Base-by-base conservation (phyloP, 768 basidiomycete species). In the Rubroboletus pulcherrimus region DNA sequence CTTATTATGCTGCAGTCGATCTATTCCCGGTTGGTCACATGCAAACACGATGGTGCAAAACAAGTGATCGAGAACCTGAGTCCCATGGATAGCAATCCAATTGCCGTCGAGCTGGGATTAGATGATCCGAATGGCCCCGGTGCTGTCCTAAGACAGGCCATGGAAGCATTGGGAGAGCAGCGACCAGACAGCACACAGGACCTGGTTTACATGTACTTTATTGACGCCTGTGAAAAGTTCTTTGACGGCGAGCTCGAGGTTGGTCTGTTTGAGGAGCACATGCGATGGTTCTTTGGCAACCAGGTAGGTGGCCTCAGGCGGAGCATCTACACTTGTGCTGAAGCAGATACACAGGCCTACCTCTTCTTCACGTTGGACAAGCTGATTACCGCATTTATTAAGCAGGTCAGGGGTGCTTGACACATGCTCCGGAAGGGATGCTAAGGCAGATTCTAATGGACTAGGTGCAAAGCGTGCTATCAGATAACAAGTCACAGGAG, bases 171-270 rank as follows among this genome's bases (percentile, higher is more conserved):
- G 39, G 83, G 83, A 26, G 78, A 78, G 41, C 76, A 76, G 43
- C 73, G 71, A 47, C 72, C 78, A 33, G 70, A 70, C 33, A 76
- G 78, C 39, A 76, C 77, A 29, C 73, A 78, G 40, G 86, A 87
- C 61, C 79, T 89, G 66, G 87, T 92, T 57, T 98, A 98, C 74
- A 77, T 85, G 74, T 93, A 95, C 65, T 80, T 96, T 49, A 76
- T 98, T 34, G 90, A 87, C 55, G 88, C 91, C 10, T 93, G 91
- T 69, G 96, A 98, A 73, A 91, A 91, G 77, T 71, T 96, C 40
- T 98, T 98, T 67, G 93, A 93, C 64, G 87, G 83, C 58, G 95
- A 98, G 67, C 78, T 98, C 56, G 97, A 98, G 70, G 90, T 88
- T 67, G 74, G 81, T n/a, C 84, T 86, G 21, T 98, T 94, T 64